Base-by-base conservation (phyloP, 345 rosid genomes). In the Eucalyptus virginea region DNA sequence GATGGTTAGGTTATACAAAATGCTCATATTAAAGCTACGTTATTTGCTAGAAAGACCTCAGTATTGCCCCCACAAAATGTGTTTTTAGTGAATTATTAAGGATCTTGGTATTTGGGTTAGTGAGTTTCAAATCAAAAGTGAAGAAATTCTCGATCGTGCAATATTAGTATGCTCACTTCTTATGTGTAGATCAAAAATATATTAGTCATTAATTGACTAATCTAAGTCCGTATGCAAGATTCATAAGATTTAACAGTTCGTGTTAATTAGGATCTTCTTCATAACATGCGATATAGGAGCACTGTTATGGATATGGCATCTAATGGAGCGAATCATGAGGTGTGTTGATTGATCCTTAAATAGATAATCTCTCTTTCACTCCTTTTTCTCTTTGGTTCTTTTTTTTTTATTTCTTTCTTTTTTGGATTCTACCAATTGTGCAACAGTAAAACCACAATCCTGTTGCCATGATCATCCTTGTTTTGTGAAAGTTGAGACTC, bases 321-420 rank as follows among this genome's bases (percentile, higher is more conserved):
- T 16, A 32, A 69, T 69, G 42, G 42, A 69, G 81, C 0, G 6
- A 17, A 69, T 32, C 23, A 5, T 9, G 6, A 14, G 19, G 81
- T 69, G 23, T 32, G 42, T 17, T 17, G 19, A 69, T 69, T 32
- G 81, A 69, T 69, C 12, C 23, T 8, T 32, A 32, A 32, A 67
- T 8, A 67, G 32, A 15, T 6, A 12, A 13, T 28, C 81, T 32
- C 6, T 32, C 81, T 69, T 9, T 69, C 81, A 5, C 42, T 34
- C 4, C 24, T 5, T 17, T 65, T 56, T 56, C 6, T 56, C 62
- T 10, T 56, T 56, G 62, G 62, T 56, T 23, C 0, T 56, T n/a
- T 15, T 65, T n/a, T n/a, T 0, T n/a, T n/a, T 15, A 0, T n/a
- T n/a, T n/a, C 0, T 65, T 65, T 3, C 34, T 65, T n/a, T n/a